Conservation (phyloP, 129 eudicot species). For the Helianthus annuus region DNA sequence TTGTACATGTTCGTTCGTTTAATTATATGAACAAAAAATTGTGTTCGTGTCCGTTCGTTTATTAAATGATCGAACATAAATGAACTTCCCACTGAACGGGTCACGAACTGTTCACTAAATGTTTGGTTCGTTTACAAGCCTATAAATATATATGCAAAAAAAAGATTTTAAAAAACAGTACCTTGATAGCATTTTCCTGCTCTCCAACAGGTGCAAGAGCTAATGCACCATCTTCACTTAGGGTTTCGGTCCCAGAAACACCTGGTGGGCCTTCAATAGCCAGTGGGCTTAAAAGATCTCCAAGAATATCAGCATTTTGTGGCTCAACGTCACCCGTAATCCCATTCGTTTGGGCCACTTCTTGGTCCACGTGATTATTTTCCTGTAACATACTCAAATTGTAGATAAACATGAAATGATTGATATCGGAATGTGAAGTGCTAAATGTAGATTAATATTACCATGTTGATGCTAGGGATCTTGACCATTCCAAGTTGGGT, state of each 20-base stretch:
- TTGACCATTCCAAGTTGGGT: slow-evolving; percentile 73
- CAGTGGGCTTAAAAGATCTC: slow-evolving; percentile 85
- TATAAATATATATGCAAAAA: not conserved
- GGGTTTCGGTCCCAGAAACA: slow-evolving; percentile 49
- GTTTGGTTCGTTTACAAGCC: too few relatives aligned
- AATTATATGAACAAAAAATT: too few relatives aligned
- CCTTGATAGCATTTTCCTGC: slow-evolving; percentile 67
- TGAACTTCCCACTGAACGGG: too few relatives aligned
- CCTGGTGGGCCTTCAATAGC: slow-evolving; percentile 90
- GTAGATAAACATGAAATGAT: not conserved
- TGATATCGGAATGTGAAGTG: not conserved
- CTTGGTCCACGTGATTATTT: slow-evolving; percentile 50
- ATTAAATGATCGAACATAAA: too few relatives aligned
- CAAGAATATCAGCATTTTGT: slow-evolving; percentile 82
- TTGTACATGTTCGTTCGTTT: too few relatives aligned
- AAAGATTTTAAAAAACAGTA: slow-evolving; percentile 26
- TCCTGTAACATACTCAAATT: slow-evolving; percentile 47
- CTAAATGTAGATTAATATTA: slow-evolving; percentile 32
- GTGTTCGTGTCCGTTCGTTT: too few relatives aligned
- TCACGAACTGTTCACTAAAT: too few relatives aligned
- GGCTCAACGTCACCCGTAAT: slow-evolving; percentile 59
- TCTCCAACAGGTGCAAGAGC: slow-evolving; percentile 86
- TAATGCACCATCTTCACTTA: slow-evolving; percentile 60
- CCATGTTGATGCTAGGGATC: slow-evolving; percentile 64
- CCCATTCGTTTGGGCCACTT: slow-evolving; percentile 60